Evolutionary conservation across 1,284 basidiomycete genomes (phyloP).

Genomic region (Fomitopsis betulina): DNA sequence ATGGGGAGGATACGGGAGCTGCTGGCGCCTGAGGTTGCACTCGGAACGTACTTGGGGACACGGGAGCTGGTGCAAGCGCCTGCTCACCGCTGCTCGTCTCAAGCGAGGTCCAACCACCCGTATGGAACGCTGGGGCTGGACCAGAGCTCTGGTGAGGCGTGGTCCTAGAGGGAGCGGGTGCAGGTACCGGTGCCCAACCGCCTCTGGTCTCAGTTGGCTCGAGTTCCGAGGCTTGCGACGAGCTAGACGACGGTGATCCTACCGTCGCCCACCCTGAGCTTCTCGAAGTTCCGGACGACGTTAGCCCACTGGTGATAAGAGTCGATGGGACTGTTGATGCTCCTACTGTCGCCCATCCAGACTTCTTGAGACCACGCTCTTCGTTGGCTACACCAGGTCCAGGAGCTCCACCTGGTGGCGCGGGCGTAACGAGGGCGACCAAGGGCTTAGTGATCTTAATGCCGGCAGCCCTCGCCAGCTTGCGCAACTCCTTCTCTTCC

Average conservation of each 20-base stretch:
- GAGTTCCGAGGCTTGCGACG: background rate
- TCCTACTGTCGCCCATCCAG: constrained; percentile 50
- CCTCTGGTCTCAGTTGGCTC: background rate
- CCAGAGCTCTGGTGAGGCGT: constrained; percentile 15
- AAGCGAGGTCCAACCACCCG: constrained; percentile 59
- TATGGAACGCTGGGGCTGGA: constrained; percentile 43
- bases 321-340: constrained; percentile 5
- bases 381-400: constrained; percentile 17
- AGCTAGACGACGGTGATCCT: background rate
- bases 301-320: constrained; percentile 1
- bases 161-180: constrained; percentile 1
- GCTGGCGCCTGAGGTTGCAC: background rate
- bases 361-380: constrained; percentile 42
- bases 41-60: background rate
- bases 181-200: constrained; percentile 2
- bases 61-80: constrained; percentile 5
- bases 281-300: constrained; percentile 31
- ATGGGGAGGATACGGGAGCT: background rate
- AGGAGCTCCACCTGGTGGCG: constrained; percentile 20
- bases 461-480: constrained; percentile 73
- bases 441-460: constrained; percentile 60
- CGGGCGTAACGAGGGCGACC: constrained; percentile 10
- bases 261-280: constrained; percentile 20
- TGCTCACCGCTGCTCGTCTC: constrained; percentile 34
- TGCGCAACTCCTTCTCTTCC: constrained; percentile 76